A percentile compares a stretch with the other conserved stretches of the same genome.
Evolutionary conservation across 176 grass and related monocot species (phyloP).

Genomic region (Pharus latifolius): DNA sequence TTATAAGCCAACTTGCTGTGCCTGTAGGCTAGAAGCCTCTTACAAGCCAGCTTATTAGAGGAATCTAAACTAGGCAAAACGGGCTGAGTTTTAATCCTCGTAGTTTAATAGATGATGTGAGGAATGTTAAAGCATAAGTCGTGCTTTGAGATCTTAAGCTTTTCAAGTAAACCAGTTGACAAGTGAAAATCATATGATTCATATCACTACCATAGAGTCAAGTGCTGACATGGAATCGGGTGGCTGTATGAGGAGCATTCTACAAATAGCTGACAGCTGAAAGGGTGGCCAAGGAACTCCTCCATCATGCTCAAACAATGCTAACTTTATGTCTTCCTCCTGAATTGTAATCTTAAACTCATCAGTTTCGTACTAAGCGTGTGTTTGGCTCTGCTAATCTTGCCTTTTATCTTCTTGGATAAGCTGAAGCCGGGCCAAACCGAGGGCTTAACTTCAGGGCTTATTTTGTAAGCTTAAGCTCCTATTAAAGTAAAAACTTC

Average conservation of each 20-base stretch:
- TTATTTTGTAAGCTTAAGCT: no score
- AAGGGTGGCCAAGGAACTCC: background rate
- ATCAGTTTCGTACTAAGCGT: background rate
- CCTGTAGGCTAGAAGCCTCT: background rate
- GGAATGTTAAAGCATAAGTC: background rate
- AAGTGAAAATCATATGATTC: background rate
- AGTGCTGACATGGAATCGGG: background rate
- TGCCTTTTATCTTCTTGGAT: no score
- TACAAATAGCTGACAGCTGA: background rate
- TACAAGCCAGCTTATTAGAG: background rate
- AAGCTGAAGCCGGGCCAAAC: no score
- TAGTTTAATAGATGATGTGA: background rate
- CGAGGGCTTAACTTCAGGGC: no score
- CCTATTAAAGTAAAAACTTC: no score
- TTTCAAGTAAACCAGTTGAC: background rate
- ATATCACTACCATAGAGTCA: background rate
- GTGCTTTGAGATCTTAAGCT: background rate
- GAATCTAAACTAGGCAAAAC: background rate
- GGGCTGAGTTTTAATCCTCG: background rate
- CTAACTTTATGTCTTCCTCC: background rate
- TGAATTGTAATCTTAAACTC: background rate
- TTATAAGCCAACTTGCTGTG: background rate
- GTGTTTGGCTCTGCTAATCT: no score
- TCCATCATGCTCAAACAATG: background rate
- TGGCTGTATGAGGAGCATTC: background rate